Evolutionary conservation across 495 filamentous ascomycete species (phyloP).

Genomic region (Tuber magnatum): DNA sequence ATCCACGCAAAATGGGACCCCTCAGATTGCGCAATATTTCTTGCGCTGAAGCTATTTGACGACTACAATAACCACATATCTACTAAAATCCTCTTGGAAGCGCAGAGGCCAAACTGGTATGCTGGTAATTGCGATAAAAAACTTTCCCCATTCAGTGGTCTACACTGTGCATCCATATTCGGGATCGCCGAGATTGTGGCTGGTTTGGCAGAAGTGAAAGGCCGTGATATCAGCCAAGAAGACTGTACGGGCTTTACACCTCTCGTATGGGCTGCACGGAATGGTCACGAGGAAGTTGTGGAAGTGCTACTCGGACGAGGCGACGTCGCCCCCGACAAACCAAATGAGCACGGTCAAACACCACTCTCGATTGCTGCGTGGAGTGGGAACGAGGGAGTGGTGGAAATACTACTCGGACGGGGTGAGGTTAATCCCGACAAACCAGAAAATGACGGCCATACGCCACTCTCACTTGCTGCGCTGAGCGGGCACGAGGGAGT

Average conservation of each 20-base stretch:
- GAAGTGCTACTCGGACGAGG: neutral
- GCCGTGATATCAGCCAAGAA: neutral
- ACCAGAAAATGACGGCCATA: neutral
- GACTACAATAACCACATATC: neutral
- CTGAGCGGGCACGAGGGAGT: too few species aligned
- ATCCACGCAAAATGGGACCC: neutral
- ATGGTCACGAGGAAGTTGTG: neutral
- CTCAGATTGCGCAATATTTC: neutral
- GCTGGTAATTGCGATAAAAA: neutral
- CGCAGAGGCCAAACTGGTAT: neutral
- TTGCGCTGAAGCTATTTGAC: neutral
- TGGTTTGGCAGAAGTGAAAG: neutral
- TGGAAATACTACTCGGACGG: neutral
- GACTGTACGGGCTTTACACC: neutral
- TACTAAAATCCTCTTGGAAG: neutral
- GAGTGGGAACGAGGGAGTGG: neutral
- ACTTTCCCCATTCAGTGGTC: neutral
- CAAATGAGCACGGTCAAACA: neutral
- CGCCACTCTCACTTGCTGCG: too few species aligned
- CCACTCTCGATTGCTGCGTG: neutral
- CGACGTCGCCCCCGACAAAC: neutral
- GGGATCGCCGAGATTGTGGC: neutral
- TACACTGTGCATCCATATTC: neutral
- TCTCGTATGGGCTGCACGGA: neutral
- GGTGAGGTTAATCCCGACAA: neutral